These are phyloP conservation scores for Selaginella moellendorffii DNA, from an alignment of 75 land plant genomes.

Conservation along the genomic window DNA sequence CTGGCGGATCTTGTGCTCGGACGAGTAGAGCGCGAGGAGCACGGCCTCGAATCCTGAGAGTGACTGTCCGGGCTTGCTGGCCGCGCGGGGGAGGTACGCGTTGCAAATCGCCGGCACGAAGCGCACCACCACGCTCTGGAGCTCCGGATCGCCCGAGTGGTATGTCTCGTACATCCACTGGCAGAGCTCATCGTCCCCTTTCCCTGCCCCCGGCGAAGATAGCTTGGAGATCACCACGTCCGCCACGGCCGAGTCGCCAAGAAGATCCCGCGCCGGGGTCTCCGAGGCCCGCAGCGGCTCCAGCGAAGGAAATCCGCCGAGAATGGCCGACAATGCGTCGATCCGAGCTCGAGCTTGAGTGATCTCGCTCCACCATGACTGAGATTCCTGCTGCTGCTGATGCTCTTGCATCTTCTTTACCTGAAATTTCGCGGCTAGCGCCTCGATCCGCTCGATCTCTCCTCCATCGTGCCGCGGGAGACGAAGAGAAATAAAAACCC, in stretches of 20 bases:
- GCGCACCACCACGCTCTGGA: conserved; percentile 59
- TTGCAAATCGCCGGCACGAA: conserved; percentile 27
- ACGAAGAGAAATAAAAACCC: too few relatives aligned
- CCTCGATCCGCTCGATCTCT: too few relatives aligned
- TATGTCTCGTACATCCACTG: conserved; percentile 95
- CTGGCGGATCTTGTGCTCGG: conserved; percentile 45
- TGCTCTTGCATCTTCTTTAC: not conserved
- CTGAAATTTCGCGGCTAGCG: too few relatives aligned
- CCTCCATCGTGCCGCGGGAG: too few relatives aligned
- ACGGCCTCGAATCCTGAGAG: conserved; percentile 89
- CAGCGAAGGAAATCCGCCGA: conserved; percentile 23
- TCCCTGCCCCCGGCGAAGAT: conserved; percentile 43
- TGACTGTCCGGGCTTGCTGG: conserved; percentile 23
- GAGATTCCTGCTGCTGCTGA: conserved; percentile 16
- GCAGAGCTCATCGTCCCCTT: conserved; percentile 69
- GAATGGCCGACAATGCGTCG: conserved; percentile 37
- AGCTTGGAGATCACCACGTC: conserved; percentile 32
- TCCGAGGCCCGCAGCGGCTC: conserved; percentile 67
- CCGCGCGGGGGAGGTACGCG: conserved; percentile 54
- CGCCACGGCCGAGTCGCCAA: conserved; percentile 40
- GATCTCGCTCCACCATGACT: conserved; percentile 69
- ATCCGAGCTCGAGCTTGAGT: conserved; percentile 70
- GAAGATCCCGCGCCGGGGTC: conserved; percentile 68
- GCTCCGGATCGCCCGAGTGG: conserved; percentile 50
- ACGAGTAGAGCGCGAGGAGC: conserved; percentile 43